These are phyloP conservation scores for Vitis cinerea DNA, from an alignment of 164 flowering plant genomes.

Conservation along the genomic window DNA sequence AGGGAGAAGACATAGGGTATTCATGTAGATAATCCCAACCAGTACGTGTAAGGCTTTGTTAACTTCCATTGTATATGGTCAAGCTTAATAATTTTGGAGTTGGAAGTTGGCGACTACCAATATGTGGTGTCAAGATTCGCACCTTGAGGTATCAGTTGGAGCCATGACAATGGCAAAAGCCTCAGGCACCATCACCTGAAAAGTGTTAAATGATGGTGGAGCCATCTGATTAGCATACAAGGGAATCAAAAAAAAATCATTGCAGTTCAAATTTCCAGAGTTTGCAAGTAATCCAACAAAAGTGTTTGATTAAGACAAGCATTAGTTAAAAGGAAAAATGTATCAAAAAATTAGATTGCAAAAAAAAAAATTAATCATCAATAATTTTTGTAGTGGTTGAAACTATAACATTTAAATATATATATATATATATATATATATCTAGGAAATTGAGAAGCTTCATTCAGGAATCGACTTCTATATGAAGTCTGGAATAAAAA, in stretches of 20 bases:
- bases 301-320: background rate
- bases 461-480: no score
- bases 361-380: no score
- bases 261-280: background rate
- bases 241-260: background rate
- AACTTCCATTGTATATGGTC: background rate
- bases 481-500: no score
- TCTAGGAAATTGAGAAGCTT: no score
- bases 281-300: background rate
- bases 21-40: no score
- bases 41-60: background rate
- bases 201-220: background rate
- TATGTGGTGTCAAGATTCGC: no score
- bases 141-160: constrained; percentile 80
- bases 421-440: no score
- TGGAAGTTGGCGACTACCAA: background rate
- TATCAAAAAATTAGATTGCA: no score
- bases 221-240: background rate
- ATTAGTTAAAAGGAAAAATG: background rate
- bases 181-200: constrained; percentile 79
- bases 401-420: no score
- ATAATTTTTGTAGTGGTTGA: no score
- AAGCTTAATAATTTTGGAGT: background rate
- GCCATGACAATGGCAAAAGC: constrained; percentile 88
- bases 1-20: no score